These are phyloP conservation scores for Chrysosporium keratinophilum DNA, from an alignment of 2,329 filamentous ascomycete species.

Conservation along the genomic window DNA sequence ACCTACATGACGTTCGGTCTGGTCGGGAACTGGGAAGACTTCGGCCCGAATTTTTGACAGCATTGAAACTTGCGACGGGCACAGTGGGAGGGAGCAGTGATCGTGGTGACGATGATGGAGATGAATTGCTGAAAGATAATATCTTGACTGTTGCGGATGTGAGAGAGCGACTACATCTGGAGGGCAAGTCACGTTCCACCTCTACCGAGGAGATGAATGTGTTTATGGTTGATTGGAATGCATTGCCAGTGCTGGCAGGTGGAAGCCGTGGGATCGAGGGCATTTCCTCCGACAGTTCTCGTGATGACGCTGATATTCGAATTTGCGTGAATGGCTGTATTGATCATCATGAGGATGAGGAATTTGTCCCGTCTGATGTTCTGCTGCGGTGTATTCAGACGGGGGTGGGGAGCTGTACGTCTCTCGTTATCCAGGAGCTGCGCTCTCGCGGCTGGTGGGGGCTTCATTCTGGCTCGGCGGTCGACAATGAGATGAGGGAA, in stretches of 20 bases:
- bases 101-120: conserved; percentile 20
- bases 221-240: conserved; percentile 40
- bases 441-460: conserved; percentile 38
- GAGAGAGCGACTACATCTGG: conserved; percentile 14
- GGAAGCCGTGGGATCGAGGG: conserved; percentile 40
- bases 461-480: conserved; percentile 22
- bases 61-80: conserved; percentile 42
- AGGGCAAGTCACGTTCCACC: neutral
- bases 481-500: conserved; percentile 7
- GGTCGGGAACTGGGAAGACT: conserved; percentile 42
- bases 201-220: conserved; percentile 17
- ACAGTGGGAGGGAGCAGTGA: conserved; percentile 26
- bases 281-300: conserved; percentile 29
- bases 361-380: conserved; percentile 33
- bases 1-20: conserved; percentile 41
- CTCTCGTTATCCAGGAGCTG: conserved; percentile 44
- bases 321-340: conserved; percentile 45
- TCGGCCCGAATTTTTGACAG: conserved; percentile 49
- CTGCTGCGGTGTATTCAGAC: conserved; percentile 46
- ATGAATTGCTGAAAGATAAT: conserved; percentile 25
- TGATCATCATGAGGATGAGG: conserved; percentile 54
- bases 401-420: conserved; percentile 49
- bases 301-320: conserved; percentile 14
- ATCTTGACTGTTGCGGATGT: conserved; percentile 36
- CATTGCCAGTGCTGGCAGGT: conserved; percentile 22